Percentiles rank a stretch among this genome's conserved stretches.
Conservation (phyloP, 495 filamentous ascomycete genomes). For the Penicillium steckii region DNA sequence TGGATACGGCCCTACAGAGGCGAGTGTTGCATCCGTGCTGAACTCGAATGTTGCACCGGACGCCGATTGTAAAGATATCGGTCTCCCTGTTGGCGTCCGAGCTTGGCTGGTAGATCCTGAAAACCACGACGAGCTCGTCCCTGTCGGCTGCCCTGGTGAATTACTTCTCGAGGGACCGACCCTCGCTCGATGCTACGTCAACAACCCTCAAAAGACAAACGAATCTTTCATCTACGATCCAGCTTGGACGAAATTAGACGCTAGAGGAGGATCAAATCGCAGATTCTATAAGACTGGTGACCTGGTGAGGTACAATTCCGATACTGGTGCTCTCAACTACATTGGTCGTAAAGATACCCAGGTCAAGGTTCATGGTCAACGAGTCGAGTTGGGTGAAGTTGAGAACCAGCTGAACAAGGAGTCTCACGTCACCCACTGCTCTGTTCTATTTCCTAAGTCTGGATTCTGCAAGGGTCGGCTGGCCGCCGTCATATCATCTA, state of each 20-base stretch:
- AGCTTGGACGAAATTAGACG: conserved; percentile 31
- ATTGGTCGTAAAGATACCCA: conserved; percentile 65
- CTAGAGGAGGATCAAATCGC: conserved; percentile 24
- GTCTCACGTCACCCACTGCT: conserved; percentile 35
- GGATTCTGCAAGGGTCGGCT: conserved; percentile 41
- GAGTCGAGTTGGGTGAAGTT: conserved; percentile 65
- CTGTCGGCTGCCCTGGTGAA: conserved; percentile 51
- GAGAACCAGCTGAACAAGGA: conserved; percentile 50
- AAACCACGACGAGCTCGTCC: conserved; percentile 44
- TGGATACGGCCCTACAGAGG: conserved; percentile 59
- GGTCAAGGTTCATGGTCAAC: conserved; percentile 66
- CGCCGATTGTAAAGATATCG: conserved; percentile 46
- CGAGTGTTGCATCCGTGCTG: conserved; percentile 36
- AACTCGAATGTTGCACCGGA: conserved; percentile 34
- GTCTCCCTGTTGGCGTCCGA: conserved; percentile 37
- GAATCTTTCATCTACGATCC: conserved; percentile 46
- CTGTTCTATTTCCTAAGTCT: conserved; percentile 42
- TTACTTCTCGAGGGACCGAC: conserved; percentile 50
- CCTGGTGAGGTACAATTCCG: conserved; percentile 59
- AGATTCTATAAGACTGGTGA: conserved; percentile 70
- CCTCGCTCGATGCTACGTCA: conserved; percentile 48
- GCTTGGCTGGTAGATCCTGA: conserved; percentile 48
- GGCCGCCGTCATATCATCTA: conserved; percentile 37
- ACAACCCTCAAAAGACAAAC: conserved; percentile 41
- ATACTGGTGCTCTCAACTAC: conserved; percentile 55